Percentiles rank a stretch among this genome's conserved stretches.
phyloP scores from a whole-genome alignment of 2,329 filamentous ascomycete species.

The Pseudohalonectria lignicola region DNA sequence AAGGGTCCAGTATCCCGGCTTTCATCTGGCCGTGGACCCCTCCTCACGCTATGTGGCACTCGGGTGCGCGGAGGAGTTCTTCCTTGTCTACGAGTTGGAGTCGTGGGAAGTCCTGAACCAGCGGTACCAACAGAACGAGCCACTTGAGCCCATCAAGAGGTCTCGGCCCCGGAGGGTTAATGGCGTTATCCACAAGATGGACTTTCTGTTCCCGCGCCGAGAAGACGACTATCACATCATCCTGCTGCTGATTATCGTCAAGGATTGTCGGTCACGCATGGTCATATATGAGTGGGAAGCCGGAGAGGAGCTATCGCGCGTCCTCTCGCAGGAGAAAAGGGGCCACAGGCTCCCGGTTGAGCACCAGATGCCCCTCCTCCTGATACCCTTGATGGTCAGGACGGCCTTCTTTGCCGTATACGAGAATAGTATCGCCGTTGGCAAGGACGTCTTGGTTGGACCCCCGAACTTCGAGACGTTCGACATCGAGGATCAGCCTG shows the following conservation, averaged over 20 bases:
- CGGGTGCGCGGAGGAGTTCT: slow-evolving; percentile 56
- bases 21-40: slow-evolving; percentile 66
- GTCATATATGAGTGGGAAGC: slow-evolving; percentile 51
- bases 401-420: slow-evolving; percentile 62
- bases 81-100: slow-evolving; percentile 63
- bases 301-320: slow-evolving; percentile 31
- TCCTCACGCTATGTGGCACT: slow-evolving; percentile 59
- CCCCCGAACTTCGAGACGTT: slow-evolving; percentile 36
- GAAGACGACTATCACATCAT: slow-evolving; percentile 62
- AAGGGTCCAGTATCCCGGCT: slow-evolving; percentile 49
- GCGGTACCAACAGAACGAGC: slow-evolving; percentile 32
- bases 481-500: slow-evolving; percentile 24
- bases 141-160: slow-evolving; percentile 47
- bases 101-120: slow-evolving; percentile 36
- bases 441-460: slow-evolving; percentile 40
- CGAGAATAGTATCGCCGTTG: slow-evolving; percentile 44
- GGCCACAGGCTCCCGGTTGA: slow-evolving; percentile 39
- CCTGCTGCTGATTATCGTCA: slow-evolving; percentile 55
- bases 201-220: slow-evolving; percentile 65
- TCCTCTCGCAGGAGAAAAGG: slow-evolving; percentile 32
- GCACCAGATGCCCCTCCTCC: slow-evolving; percentile 51
- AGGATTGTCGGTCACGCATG: slow-evolving; percentile 37
- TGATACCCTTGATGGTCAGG: slow-evolving; percentile 62
- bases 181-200: slow-evolving; percentile 74
- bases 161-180: slow-evolving; percentile 36